These are phyloP conservation scores for Vigna nakashimae DNA, from an alignment of 306 rosid species.

Conservation along the genomic window DNA sequence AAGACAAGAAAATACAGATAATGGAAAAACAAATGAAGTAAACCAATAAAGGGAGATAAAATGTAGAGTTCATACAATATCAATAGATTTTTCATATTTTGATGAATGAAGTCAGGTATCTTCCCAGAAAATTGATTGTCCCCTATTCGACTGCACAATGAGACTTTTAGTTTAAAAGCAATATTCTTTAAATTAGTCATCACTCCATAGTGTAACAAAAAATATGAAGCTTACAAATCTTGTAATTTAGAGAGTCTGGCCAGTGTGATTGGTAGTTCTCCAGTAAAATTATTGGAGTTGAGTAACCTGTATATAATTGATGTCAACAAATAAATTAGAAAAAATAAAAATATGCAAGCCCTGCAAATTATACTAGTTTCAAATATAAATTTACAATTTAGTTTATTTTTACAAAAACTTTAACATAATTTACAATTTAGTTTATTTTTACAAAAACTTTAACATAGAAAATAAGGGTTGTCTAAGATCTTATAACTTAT, in stretches of 20 bases:
- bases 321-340: neutral
- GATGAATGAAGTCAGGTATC: slow-evolving; percentile 67
- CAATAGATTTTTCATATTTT: slow-evolving; percentile 54
- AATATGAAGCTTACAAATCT: slow-evolving; percentile 56
- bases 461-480: no score
- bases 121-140: slow-evolving; percentile 66
- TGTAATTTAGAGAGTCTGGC: slow-evolving; percentile 53
- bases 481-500: no score
- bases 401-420: no score
- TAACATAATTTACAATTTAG: no score
- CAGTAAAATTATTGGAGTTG: slow-evolving; percentile 70
- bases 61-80: slow-evolving; percentile 52
- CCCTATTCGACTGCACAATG: slow-evolving; percentile 55
- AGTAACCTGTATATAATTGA: slow-evolving; percentile 48
- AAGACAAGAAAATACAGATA: slow-evolving; percentile 5
- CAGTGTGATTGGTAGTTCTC: slow-evolving; percentile 65
- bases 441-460: no score
- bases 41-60: no score
- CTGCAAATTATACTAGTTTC: neutral
- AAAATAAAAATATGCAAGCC: neutral
- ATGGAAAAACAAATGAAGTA: neutral
- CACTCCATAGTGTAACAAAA: neutral
- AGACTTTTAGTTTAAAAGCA: neutral
- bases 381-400: no score
- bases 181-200: neutral